Base-by-base conservation (phyloP, 2,329 filamentous ascomycete species). In the Aureobasidium pullulans region DNA sequence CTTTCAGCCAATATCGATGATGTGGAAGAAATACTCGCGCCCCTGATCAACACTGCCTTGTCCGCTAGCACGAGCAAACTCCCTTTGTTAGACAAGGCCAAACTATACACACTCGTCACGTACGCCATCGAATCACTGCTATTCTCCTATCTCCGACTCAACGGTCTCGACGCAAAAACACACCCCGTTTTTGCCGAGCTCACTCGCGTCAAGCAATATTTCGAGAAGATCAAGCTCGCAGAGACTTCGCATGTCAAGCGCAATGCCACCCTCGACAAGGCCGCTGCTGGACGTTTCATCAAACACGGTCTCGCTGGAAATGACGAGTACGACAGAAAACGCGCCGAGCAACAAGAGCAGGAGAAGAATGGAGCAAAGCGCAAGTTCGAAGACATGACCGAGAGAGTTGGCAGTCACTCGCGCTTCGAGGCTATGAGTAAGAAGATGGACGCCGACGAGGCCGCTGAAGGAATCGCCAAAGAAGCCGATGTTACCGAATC, bases 31-130 rank as follows among this genome's bases (percentile, higher is more conserved):
- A 79, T 83, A 4, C 79, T 97, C 31, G 75, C 83, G 63, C 90
- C 93, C n/a, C 76, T 97, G 6, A 76, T 96, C 29, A 77, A 79
- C 37, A 80, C 80, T 52, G 73, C 81, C 1, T 76, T 96, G 44
- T 78, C 84, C 53, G 83, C 86, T 42, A 82, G 84, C 60, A 84
- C 90, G 5, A 86, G 84, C 59, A 90, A 90, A 70, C 80, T 97
- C 31, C 92, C 93, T 1, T 80, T 97, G n/a, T 81, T 99, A 62
- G 93, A 97, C 77, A 92, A 90, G 76, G 91, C 94, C 7, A 96
- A 97, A 76, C 84, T 96, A 61, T 90, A 95, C 70, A 86, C 94
- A n/a, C 79, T 96, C 19, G 81, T 87, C 54, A 88, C 90, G 16
- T 99, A 97, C 72, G 83, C 92, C 0, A 86, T 99, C 63, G 93